phyloP scores from a whole-genome alignment of 2,329 filamentous ascomycete species.

The Phaeosphaeriaceae sp. region DNA sequence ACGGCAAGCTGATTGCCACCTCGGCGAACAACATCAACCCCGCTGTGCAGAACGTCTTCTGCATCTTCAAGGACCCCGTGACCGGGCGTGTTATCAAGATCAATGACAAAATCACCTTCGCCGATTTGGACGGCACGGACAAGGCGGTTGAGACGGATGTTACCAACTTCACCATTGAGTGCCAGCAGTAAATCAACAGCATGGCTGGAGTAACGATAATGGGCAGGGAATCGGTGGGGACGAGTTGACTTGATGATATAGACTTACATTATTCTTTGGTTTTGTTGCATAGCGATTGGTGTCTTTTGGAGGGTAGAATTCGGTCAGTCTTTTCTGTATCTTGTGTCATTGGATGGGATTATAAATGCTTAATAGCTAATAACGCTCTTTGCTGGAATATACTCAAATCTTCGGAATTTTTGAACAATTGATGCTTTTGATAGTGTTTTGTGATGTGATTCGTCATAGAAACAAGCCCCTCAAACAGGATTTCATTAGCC shows the following conservation, averaged over 20 bases:
- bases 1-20: slow-evolving; percentile 20
- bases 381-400: no score
- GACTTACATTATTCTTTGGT: not conserved
- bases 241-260: not conserved
- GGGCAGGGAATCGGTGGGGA: no score
- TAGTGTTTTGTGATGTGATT: no score
- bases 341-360: no score
- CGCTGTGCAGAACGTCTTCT: slow-evolving; percentile 8
- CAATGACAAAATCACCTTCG: slow-evolving; percentile 22
- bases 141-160: slow-evolving; percentile 24
- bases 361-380: no score
- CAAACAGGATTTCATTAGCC: no score
- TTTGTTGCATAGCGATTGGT: slow-evolving; percentile 4
- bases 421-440: no score
- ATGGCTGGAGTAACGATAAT: not conserved
- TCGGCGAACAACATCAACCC: slow-evolving; percentile 21
- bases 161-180: slow-evolving; percentile 18
- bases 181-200: slow-evolving; percentile 10
- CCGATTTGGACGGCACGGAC: slow-evolving; percentile 18
- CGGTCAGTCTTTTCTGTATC: no score
- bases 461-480: no score
- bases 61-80: slow-evolving; percentile 13
- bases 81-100: slow-evolving; percentile 5
- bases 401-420: no score
- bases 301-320: not conserved